These are phyloP conservation scores for Cercospora nicotianae DNA, from an alignment of 2,329 filamentous ascomycete genomes.

Conservation along the genomic window DNA sequence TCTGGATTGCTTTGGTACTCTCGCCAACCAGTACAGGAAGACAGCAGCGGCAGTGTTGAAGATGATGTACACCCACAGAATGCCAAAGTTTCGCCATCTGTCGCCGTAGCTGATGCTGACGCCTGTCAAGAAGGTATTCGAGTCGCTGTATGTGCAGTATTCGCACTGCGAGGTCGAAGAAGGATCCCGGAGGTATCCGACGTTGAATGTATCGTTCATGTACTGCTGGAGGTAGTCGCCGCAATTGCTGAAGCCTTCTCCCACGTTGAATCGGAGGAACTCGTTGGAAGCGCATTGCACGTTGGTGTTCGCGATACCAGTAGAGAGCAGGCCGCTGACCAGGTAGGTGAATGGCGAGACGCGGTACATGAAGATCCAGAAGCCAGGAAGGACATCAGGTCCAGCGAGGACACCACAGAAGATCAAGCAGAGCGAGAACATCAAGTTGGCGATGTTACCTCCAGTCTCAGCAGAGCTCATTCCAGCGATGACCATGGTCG, in stretches of 20 bases:
- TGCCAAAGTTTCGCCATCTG: slow-evolving; percentile 56
- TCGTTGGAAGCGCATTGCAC: slow-evolving; percentile 71
- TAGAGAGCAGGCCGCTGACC: slow-evolving; percentile 68
- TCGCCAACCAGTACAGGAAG: slow-evolving; percentile 54
- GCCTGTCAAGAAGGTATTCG: slow-evolving; percentile 45
- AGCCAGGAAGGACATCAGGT: slow-evolving; percentile 63
- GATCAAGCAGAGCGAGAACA: slow-evolving; percentile 71
- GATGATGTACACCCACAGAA: slow-evolving; percentile 54
- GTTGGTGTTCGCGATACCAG: slow-evolving; percentile 65
- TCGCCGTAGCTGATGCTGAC: slow-evolving; percentile 48
- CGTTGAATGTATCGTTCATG: slow-evolving; percentile 23
- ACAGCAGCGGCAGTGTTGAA: slow-evolving; percentile 55
- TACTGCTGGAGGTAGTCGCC: slow-evolving; percentile 42
- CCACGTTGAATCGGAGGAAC: slow-evolving; percentile 64
- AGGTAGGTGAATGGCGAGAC: slow-evolving; percentile 75
- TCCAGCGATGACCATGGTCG: slow-evolving; percentile 72
- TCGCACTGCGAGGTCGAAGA: slow-evolving; percentile 40
- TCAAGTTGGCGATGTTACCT: slow-evolving; percentile 72
- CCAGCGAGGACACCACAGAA: slow-evolving; percentile 70
- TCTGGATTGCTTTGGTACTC: slow-evolving; percentile 54
- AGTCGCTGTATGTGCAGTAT: slow-evolving; percentile 46
- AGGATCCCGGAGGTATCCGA: slow-evolving; percentile 43
- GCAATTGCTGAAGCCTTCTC: slow-evolving; percentile 48
- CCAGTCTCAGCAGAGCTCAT: slow-evolving; percentile 73
- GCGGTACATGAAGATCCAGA: slow-evolving; percentile 85